Conservation (phyloP, 345 rosid species). For the Hevea brasiliensis region DNA sequence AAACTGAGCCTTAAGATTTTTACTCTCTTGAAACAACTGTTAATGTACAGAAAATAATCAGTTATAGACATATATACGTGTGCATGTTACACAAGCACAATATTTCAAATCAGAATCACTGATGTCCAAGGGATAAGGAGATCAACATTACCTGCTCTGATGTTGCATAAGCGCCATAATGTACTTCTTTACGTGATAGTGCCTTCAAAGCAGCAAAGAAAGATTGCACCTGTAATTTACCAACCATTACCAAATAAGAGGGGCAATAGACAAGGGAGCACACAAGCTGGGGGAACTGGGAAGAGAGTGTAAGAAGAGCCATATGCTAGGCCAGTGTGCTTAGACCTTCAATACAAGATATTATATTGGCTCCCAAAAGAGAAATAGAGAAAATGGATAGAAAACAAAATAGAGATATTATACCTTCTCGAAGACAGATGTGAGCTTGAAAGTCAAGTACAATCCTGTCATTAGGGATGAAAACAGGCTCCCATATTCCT, state of each 20-base stretch:
- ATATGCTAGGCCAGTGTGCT: background rate
- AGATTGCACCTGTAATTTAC: slow-evolving; percentile 66
- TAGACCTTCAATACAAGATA: background rate
- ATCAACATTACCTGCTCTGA: slow-evolving; percentile 74
- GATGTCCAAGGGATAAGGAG: background rate
- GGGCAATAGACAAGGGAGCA: background rate
- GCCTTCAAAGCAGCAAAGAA: slow-evolving; percentile 88
- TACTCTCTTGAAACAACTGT: background rate
- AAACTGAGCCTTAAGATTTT: background rate
- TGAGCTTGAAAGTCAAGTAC: slow-evolving; percentile 77
- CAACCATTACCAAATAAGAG: background rate
- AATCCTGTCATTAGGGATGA: slow-evolving; percentile 78
- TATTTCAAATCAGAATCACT: background rate
- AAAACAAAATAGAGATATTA: background rate
- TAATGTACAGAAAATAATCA: background rate
- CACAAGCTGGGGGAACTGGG: too few relatives aligned
- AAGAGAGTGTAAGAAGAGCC: background rate
- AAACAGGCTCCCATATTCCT: slow-evolving; percentile 84
- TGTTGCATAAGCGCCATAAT: slow-evolving; percentile 97
- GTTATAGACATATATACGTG: background rate
- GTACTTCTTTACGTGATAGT: slow-evolving; percentile 87
- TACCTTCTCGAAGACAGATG: slow-evolving; percentile 82
- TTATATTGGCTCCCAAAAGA: background rate
- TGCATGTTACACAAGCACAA: background rate
- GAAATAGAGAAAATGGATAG: background rate